Conservation (phyloP, 805 yeast species). For the Starmerella apis region DNA sequence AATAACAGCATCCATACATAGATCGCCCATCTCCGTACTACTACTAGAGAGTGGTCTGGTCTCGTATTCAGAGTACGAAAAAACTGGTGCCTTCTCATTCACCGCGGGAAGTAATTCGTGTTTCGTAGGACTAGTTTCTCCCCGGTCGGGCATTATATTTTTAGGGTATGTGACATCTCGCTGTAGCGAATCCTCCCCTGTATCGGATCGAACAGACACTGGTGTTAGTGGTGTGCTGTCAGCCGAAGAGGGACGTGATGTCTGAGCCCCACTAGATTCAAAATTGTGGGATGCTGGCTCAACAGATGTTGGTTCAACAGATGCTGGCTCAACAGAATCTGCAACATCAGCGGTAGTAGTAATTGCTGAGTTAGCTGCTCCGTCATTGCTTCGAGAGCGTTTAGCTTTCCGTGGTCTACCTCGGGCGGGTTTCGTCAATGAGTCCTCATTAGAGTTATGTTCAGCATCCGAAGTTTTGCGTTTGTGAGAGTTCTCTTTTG, state of each 20-base stretch:
- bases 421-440: neutral
- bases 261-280: too few species aligned
- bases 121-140: neutral
- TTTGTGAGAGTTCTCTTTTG: neutral
- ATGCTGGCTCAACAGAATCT: too few species aligned
- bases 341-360: too few species aligned
- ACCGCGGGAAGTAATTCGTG: neutral
- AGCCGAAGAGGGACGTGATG: neutral
- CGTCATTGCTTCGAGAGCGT: neutral
- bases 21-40: neutral
- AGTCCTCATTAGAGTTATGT: neutral
- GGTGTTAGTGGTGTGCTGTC: neutral
- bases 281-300: neutral
- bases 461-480: neutral
- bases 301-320: neutral
- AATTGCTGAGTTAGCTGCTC: too few species aligned
- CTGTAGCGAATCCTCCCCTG: neutral
- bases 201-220: neutral
- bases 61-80: neutral
- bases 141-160: neutral
- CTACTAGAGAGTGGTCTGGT: neutral
- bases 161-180: neutral
- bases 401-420: neutral
- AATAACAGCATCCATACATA: neutral
- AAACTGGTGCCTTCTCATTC: neutral